Evolutionary conservation across 306 rosid genomes (phyloP).

Genomic region (Vicia faba): DNA sequence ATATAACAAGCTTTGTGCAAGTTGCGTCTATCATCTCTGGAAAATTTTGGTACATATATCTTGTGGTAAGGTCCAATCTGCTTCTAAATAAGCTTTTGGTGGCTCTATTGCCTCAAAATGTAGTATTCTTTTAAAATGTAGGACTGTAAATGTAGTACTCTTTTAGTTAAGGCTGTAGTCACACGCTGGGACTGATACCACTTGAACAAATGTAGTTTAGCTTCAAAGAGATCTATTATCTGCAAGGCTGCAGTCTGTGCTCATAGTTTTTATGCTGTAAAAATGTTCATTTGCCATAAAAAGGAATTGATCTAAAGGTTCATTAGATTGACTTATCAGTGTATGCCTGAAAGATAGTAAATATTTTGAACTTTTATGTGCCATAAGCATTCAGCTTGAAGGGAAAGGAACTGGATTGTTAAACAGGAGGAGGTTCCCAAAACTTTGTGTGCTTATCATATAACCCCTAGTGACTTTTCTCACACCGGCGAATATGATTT

Average conservation of each 20-base stretch:
- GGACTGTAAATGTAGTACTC: background rate
- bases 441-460: conserved; percentile 7
- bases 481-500: no score
- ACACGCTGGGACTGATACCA: background rate
- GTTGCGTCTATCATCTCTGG: conserved; percentile 86
- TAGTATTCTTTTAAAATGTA: conserved; percentile 4
- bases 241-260: background rate
- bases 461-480: conserved; percentile 13
- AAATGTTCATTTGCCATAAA: conserved; percentile 5
- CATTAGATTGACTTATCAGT: conserved; percentile 5
- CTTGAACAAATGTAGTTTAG: conserved; percentile 8
- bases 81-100: conserved; percentile 22
- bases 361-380: background rate
- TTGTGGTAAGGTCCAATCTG: conserved; percentile 60
- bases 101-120: conserved; percentile 22
- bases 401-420: background rate
- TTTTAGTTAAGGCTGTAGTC: background rate
- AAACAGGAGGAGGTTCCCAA: conserved; percentile 7
- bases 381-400: conserved; percentile 2
- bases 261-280: background rate
- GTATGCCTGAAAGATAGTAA: conserved; percentile 4
- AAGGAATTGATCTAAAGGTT: conserved; percentile 9
- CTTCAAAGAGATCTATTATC: background rate
- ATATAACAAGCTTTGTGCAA: conserved; percentile 96
- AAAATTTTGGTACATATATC: conserved; percentile 83